Evolutionary conservation across 371 early-diverging fungal genomes (phyloP).

Genomic region (Mortierella sp.): DNA sequence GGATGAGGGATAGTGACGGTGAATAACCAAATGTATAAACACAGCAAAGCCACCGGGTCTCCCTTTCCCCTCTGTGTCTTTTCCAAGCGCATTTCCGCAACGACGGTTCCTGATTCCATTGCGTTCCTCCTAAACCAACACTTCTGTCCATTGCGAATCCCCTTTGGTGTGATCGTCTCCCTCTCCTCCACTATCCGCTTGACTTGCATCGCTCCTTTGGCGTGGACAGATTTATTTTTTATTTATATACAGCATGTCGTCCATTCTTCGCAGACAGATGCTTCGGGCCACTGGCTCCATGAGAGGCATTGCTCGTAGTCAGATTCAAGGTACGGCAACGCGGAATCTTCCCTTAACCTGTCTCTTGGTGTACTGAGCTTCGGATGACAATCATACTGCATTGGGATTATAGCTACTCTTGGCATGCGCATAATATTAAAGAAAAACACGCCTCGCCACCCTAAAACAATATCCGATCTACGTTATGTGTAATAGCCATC

Average conservation of each 20-base stretch:
- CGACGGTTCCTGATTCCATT: neutral
- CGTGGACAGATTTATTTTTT: neutral
- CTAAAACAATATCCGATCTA: no score
- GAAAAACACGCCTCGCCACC: neutral
- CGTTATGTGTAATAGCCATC: conserved; percentile 6
- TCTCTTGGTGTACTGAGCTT: no score
- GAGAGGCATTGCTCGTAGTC: conserved; percentile 18
- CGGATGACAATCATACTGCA: neutral
- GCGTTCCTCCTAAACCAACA: neutral
- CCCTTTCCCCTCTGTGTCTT: neutral
- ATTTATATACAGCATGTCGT: conserved; percentile 22
- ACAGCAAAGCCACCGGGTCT: conserved; percentile 43
- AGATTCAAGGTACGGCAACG: conserved; percentile 35
- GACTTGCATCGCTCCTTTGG: neutral
- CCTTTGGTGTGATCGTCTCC: neutral
- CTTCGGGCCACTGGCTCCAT: conserved; percentile 30
- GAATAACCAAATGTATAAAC: conserved; percentile 7
- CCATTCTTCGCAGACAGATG: conserved; percentile 43
- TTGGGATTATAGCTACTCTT: no score
- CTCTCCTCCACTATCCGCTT: neutral
- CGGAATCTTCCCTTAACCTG: neutral
- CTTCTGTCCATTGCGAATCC: neutral
- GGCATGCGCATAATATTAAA: no score
- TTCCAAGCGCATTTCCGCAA: neutral
- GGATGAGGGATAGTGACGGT: conserved; percentile 18